A percentile compares a stretch with the other conserved stretches of the same genome.
Conservation (phyloP, 495 filamentous ascomycete genomes). For the Hyphodiscus hymeniophilus region DNA sequence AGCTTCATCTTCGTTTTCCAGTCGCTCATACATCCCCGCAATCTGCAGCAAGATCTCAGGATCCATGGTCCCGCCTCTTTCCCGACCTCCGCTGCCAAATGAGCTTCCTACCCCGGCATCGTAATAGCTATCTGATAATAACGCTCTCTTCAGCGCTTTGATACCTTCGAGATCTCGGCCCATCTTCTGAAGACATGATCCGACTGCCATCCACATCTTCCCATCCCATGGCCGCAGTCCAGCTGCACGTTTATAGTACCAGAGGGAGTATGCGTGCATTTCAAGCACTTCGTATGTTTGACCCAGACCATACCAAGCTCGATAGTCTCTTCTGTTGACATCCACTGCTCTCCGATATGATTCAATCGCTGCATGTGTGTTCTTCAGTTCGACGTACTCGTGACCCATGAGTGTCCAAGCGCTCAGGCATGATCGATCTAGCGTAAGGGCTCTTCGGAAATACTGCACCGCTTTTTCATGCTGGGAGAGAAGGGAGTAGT, state of each 20-base stretch:
- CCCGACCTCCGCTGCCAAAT: conserved; percentile 17
- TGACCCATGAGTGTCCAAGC: conserved; percentile 99
- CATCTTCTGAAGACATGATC: conserved; percentile 82
- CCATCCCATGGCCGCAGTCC: conserved; percentile 85
- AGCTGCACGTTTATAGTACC: conserved; percentile 95
- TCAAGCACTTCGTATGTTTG: conserved; percentile 97
- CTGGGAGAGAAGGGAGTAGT: conserved; percentile 85
- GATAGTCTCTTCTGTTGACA: conserved; percentile 92
- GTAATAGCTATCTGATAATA: conserved; percentile 76
- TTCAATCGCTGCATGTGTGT: conserved; percentile 97
- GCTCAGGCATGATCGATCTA: conserved; percentile 84
- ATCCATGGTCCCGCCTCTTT: conserved; percentile 47
- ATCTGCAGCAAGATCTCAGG: conserved; percentile 88
- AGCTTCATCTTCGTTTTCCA: conserved; percentile 67
- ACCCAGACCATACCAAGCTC: conserved; percentile 96
- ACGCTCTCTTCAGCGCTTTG: conserved; percentile 85
- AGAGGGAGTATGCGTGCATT: conserved; percentile 93
- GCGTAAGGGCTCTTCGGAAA: conserved; percentile 90
- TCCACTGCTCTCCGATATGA: conserved; percentile 94
- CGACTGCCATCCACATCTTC: conserved; percentile 98
- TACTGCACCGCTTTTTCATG: conserved; percentile 98
- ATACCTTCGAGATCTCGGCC: conserved; percentile 76
- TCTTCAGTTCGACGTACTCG: conserved; percentile 98
- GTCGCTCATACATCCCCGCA: conserved; percentile 75
- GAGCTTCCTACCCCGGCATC: conserved; percentile 40